Base-by-base conservation (phyloP, 2,329 filamentous ascomycete genomes). In the Zymoseptoria pseudotritici region DNA sequence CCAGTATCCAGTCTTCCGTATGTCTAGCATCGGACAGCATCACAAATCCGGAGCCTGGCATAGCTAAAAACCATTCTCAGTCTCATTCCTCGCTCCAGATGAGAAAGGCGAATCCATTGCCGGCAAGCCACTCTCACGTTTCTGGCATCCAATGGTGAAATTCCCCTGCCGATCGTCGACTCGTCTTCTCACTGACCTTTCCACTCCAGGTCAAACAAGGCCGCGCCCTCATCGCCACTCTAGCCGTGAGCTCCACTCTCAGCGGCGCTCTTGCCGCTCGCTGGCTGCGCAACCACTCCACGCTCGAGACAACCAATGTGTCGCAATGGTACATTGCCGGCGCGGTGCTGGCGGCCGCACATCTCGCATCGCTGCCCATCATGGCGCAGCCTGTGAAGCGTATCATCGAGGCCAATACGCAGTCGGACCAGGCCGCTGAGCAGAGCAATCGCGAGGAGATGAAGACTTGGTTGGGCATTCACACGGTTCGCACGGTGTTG, bases 301-400 rank as follows among this genome's bases (percentile, higher is more conserved):
- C 66, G 11, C 64, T 69, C 20, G 67, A 70, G 60, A 70, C 66
- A 54, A 56, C 62, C 17, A 61, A 62, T 52, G 65, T 71, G 19
- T 62, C 63, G 36, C 57, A 62, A 20, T 71, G 67, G 67, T 71
- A 71, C 56, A 58, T 64, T 11, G 69, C 67, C 10, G 70, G 70
- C 46, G 62, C 65, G 2, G 62, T 66, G 22, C 56, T 70, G 1
- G 66, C 68, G 21, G 63, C 62, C 6, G 67, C 61, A 10, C 70
- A 71, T 60, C 42, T 71, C 42, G 65, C 65, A 17, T 69, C 64
- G 21, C 53, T 65, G 50, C 66, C 66, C 2, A 50, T 66, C 29
- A 62, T 71, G 21, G 65, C 62, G 7, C 63, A 61, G 20, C 65
- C 65, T 2, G 63, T 68, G 11, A 56, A 59, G 54, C 57, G 64